phyloP scores from a whole-genome alignment of 352 stramenopile species.

The Globisporangium viniferum region DNA sequence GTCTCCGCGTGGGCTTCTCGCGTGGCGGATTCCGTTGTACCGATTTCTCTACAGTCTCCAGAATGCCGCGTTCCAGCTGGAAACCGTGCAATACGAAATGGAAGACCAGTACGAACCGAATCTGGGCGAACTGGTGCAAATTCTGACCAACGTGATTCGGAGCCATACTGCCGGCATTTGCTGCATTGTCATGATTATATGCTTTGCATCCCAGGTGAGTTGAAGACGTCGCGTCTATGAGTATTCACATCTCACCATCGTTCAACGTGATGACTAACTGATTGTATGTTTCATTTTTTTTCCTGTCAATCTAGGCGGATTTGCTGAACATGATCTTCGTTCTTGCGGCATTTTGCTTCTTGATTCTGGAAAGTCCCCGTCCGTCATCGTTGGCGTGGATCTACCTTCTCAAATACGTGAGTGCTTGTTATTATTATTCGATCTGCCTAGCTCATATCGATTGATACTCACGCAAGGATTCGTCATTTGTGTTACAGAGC shows the following conservation, averaged over 20 bases:
- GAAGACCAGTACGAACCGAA: slow-evolving; percentile 76
- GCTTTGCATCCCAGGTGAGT: slow-evolving; percentile 72
- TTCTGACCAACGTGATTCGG: slow-evolving; percentile 61
- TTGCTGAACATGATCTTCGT: slow-evolving; percentile 81
- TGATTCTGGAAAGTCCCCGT: slow-evolving; percentile 73
- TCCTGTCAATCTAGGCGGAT: slow-evolving; percentile 43
- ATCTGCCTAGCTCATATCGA: not conserved
- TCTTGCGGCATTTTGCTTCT: slow-evolving; percentile 59
- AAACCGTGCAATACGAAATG: slow-evolving; percentile 67
- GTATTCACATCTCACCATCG: not conserved
- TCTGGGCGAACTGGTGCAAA: slow-evolving; percentile 47
- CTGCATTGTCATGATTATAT: slow-evolving; percentile 60
- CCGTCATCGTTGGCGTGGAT: slow-evolving; percentile 62
- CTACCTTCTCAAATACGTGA: slow-evolving; percentile 79
- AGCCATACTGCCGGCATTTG: slow-evolving; percentile 63
- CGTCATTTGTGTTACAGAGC: slow-evolving; percentile 27
- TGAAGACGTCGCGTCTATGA: not conserved
- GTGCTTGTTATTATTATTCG: slow-evolving; percentile 16
- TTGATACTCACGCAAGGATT: not conserved
- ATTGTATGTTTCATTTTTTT: slow-evolving; percentile 6
- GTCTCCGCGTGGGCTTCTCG: slow-evolving; percentile 22
- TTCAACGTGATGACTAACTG: not conserved
- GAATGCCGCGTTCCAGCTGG: slow-evolving; percentile 67
- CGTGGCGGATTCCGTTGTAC: slow-evolving; percentile 70
- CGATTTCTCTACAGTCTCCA: slow-evolving; percentile 62